Base-by-base conservation (phyloP, 441 rosid genomes). In the Erodium trifolium region DNA sequence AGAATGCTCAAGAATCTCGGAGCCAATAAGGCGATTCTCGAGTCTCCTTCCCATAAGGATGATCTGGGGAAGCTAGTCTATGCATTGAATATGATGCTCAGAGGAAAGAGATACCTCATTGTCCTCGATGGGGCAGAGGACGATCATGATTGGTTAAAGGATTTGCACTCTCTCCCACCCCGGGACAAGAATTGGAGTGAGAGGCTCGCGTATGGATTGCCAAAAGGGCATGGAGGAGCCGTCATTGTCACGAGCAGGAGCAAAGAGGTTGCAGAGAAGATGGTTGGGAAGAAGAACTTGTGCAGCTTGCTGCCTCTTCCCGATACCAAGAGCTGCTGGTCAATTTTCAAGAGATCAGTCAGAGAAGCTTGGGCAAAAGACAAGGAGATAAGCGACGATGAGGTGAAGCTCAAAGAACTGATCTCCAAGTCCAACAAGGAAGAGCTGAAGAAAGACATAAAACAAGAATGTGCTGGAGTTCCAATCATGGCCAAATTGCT, bases 41-140 rank as follows among this genome's bases (percentile, higher is more conserved):
- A 69, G 35, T 37, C 3, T 39, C 65, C 67, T 0, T 29, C 0
- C 23, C 16, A 9, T 4, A 11, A 27, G 0, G 73, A 73, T 0
- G 63, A 16, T 18, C 11, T 80, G 11, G 3, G 68, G 59, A 77
- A 62, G 59, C 68, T 83, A 5, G 71, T 81, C 4, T 67, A 70
- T 27, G 79, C 76, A 10, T 78, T 80, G 60, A 76, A 76, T 68
- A 68, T 68, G 68, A 67, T 78, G 49, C 72, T 85, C 60, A 59
- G 70, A 76, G 81, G 85, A 5, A 79, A 84, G 71, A 85, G 75
- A 73, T 84, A 81, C 71, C 74, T 85, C 45, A 78, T 85, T n/a
- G 84, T 85, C 57, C 53, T 87, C 2, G 88, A 87, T 41, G 82
- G 82, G 67, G 80, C 73, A 4, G 66, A 71, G 1, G 72, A 80